Base-by-base conservation (phyloP, 2,329 filamentous ascomycete species). In the Ophiostoma perfectum region DNA sequence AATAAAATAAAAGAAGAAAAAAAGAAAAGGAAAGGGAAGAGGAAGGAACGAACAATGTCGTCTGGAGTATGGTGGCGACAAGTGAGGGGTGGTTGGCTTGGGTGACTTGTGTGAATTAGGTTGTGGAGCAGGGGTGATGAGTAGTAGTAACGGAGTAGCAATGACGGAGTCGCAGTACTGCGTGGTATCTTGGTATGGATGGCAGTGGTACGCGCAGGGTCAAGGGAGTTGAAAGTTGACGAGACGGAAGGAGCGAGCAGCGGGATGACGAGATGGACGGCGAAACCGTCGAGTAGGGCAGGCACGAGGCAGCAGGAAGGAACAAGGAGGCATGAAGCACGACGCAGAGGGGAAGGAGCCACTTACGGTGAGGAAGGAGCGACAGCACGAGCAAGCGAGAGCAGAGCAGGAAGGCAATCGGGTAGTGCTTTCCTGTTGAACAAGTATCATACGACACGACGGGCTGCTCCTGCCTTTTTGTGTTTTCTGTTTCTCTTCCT, bases 51-150 rank as follows among this genome's bases (percentile, higher is more conserved):
- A n/a, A 8, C 60, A 47, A 60, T 65, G 65, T 47, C 47, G 65
- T 65, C 42, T 60, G 55, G 55, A 38, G 27, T 65, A 60, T 62
- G 62, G 65, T 67, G 65, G 68, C 68, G 65, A 67, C 68, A 67
- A 67, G 60, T 47, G 60, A 63, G 60, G 60, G 60, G 60, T 42
- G 60, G 60, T 38, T 39, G 16, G 38, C 55, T 18, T 55, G 60
- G 60, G 60, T 39, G 16, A 60, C 55, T 18, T 55, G 49, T 18
- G 55, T 60, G 55, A 60, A 60, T 38, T 60, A 63, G 60, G 60
- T 18, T 41, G 60, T 63, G 60, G 38, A 63, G 60, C 60, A 36
- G 14, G 39, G 38, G 60, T 63, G 60, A 41, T 41, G 38, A 63
- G 60, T 63, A 38, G 55, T 55, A 27, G 49, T 9, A 27, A 12